phyloP scores from a whole-genome alignment of 2,329 filamentous ascomycete species.

The Ophiostoma himal-ulmi region DNA sequence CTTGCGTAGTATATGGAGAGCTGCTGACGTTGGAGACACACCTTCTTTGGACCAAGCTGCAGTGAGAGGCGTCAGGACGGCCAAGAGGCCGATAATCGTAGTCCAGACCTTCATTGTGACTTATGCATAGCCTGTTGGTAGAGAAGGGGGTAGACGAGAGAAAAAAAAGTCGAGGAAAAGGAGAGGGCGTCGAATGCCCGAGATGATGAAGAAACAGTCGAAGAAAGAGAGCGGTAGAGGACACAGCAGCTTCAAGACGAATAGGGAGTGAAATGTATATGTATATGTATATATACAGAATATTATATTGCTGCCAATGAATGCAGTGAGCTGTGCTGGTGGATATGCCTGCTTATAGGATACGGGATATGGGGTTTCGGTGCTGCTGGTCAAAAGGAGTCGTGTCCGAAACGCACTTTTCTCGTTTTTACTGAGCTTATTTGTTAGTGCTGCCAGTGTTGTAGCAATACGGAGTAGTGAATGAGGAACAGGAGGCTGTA shows the following conservation, averaged over 20 bases:
- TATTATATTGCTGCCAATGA: background rate
- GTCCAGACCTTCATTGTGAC: constrained; percentile 65
- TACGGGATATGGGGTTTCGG: background rate
- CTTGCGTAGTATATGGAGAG: background rate
- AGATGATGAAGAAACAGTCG: background rate
- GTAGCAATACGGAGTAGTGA: background rate
- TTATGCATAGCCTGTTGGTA: constrained; percentile 30
- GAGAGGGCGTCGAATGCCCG: background rate
- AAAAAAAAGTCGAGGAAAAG: background rate
- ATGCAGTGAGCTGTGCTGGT: background rate
- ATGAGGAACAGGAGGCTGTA: background rate
- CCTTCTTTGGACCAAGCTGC: constrained; percentile 85
- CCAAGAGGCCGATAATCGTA: constrained; percentile 62
- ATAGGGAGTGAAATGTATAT: background rate
- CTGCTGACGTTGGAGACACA: constrained; percentile 36
- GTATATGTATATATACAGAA: background rate
- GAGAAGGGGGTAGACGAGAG: background rate
- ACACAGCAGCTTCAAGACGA: background rate
- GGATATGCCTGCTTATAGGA: background rate
- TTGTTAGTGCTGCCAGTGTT: background rate
- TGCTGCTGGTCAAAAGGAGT: constrained; percentile 16
- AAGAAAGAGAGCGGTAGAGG: background rate
- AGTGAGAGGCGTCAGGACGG: constrained; percentile 59
- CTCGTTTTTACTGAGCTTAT: background rate
- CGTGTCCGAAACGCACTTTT: constrained; percentile 20